Evolutionary conservation across 2,329 filamentous ascomycete genomes (phyloP).

Genomic region (Intubia oerlemansii): DNA sequence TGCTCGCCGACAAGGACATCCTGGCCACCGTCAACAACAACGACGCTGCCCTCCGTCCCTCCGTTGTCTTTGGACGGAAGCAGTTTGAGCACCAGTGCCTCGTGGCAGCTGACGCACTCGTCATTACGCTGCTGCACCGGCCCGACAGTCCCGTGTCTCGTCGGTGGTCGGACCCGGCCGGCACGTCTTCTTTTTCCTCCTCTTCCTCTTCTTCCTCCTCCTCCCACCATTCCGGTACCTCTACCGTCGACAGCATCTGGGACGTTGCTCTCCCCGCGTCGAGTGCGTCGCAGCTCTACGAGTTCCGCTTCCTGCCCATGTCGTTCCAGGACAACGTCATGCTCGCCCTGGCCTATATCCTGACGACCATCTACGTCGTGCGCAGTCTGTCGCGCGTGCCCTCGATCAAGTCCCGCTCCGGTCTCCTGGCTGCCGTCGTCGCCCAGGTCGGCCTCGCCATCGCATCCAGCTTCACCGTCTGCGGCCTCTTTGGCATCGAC

Average conservation of each 20-base stretch:
- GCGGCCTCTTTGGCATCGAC: conserved; percentile 54
- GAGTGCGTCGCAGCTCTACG: conserved; percentile 40
- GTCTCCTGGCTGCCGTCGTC: conserved; percentile 48
- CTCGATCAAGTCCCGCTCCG: conserved; percentile 55
- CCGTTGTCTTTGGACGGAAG: conserved; percentile 68
- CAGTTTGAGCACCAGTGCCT: conserved; percentile 46
- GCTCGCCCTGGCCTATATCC: conserved; percentile 41
- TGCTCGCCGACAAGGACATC: conserved; percentile 40
- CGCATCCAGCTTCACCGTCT: conserved; percentile 61
- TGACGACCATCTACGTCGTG: conserved; percentile 43
- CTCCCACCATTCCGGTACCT: not conserved
- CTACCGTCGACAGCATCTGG: conserved; percentile 23
- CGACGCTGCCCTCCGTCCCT: conserved; percentile 55
- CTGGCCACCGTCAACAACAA: conserved; percentile 47
- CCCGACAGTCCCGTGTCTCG: conserved; percentile 40
- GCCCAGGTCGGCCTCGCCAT: conserved; percentile 52
- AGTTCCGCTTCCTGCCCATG: conserved; percentile 60
- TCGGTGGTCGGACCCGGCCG: conserved; percentile 40
- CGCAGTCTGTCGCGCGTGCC: conserved; percentile 45
- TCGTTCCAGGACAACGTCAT: conserved; percentile 42
- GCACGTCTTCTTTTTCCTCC: too few relatives aligned
- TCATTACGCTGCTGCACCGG: conserved; percentile 54
- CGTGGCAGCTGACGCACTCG: conserved; percentile 53
- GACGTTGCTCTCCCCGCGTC: conserved; percentile 31
- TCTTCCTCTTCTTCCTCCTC: too few relatives aligned